These are phyloP conservation scores for Pseudozyma hubeiensis DNA, from an alignment of 1,284 basidiomycete species.

Conservation along the genomic window DNA sequence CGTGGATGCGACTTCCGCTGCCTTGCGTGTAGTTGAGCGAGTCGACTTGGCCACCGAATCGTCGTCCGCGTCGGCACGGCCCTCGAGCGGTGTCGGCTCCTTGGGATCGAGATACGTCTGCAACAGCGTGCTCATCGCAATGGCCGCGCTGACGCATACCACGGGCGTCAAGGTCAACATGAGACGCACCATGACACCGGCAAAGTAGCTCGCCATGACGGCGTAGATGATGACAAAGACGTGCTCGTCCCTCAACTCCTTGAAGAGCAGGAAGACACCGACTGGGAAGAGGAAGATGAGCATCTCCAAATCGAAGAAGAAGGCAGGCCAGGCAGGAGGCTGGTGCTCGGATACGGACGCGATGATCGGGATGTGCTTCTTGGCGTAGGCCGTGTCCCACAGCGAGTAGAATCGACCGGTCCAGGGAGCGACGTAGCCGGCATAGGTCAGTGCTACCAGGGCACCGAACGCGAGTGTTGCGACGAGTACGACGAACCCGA, in stretches of 20 bases:
- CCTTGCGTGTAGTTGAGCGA: constrained; percentile 64
- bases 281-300: constrained; percentile 98
- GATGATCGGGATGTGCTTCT: constrained; percentile 97
- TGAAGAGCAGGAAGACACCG: constrained; percentile 93
- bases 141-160: constrained; percentile 89
- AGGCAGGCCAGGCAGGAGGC: constrained; percentile 98
- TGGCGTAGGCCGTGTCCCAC: constrained; percentile 99
- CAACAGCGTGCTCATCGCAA: constrained; percentile 87
- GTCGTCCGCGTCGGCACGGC: constrained; percentile 59
- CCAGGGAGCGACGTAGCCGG: constrained; percentile 97
- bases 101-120: constrained; percentile 85
- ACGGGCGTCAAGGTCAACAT: constrained; percentile 93
- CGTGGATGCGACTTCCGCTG: constrained; percentile 63
- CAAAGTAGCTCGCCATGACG: constrained; percentile 95
- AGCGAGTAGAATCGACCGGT: constrained; percentile 99
- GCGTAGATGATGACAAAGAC: constrained; percentile 99
- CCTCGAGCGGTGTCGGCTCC: constrained; percentile 72
- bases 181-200: constrained; percentile 97
- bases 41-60: constrained; percentile 66
- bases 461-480: constrained; percentile 74
- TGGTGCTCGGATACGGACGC: constrained; percentile 99
- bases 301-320: constrained; percentile 99
- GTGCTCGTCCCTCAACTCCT: constrained; percentile 92
- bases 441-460: constrained; percentile 80
- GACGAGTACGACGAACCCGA: constrained; percentile 75